These are phyloP conservation scores for Cladosporium sphaerospermum DNA, from an alignment of 2,329 filamentous ascomycete genomes.

Conservation along the genomic window DNA sequence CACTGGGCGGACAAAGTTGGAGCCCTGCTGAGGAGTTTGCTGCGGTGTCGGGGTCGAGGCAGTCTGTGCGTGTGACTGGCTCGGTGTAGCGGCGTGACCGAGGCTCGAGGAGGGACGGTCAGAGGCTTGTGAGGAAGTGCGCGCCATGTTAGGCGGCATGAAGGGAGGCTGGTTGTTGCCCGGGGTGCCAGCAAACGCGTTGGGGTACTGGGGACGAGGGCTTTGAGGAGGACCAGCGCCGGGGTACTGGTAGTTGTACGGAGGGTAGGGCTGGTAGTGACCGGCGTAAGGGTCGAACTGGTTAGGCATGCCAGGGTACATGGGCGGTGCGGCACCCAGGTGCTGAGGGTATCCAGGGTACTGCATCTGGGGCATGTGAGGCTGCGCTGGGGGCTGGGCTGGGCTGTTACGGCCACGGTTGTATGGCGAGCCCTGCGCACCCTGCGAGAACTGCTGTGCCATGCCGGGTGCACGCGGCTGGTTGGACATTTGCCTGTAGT, in stretches of 20 bases:
- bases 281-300: constrained; percentile 41
- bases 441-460: constrained; percentile 37
- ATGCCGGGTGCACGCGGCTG: constrained; percentile 47
- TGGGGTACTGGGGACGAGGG: constrained; percentile 40
- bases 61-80: constrained; percentile 37
- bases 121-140: constrained; percentile 74
- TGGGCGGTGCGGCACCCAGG: constrained; percentile 17
- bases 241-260: constrained; percentile 49
- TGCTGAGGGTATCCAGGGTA: constrained; percentile 54
- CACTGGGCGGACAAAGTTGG: constrained; percentile 56
- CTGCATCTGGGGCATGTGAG: constrained; percentile 63
- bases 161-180: constrained; percentile 46
- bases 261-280: constrained; percentile 40
- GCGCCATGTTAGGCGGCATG: constrained; percentile 67
- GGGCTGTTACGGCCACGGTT: constrained; percentile 50
- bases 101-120: constrained; percentile 54
- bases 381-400: constrained; percentile 55
- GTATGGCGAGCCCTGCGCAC: constrained; percentile 35
- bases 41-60: constrained; percentile 48
- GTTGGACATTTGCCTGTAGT: constrained; percentile 46
- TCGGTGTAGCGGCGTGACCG: constrained; percentile 47
- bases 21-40: constrained; percentile 54
- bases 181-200: constrained; percentile 44
- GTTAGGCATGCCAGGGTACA: constrained; percentile 1
- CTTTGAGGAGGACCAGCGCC: constrained; percentile 35